Conservation (phyloP, 1,284 basidiomycete species). For the Neolentinus lepideus region DNA sequence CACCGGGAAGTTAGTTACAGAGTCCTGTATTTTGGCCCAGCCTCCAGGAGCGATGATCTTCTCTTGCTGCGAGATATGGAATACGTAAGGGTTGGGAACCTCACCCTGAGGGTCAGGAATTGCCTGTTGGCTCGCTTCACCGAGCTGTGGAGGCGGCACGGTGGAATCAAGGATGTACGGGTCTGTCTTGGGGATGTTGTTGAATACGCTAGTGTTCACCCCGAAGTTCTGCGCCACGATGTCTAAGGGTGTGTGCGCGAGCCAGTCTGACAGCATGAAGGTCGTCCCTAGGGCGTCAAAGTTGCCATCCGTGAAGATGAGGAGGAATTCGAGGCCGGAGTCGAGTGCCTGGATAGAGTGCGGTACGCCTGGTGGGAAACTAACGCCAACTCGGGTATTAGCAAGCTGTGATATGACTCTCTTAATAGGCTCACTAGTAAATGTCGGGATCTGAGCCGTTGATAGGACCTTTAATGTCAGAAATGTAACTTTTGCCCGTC, state of each 20-base stretch:
- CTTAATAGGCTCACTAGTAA: conserved; percentile 15
- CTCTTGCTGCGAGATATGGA: conserved; percentile 17
- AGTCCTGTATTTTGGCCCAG: conserved; percentile 21
- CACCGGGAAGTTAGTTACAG: conserved; percentile 18
- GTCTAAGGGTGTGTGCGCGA: conserved; percentile 20
- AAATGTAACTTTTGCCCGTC: conserved; percentile 16
- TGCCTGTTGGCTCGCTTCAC: conserved; percentile 17
- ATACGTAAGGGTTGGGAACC: conserved; percentile 18
- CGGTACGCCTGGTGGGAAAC: conserved; percentile 19
- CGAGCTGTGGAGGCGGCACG: conserved; percentile 14
- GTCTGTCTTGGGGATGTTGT: conserved; percentile 18
- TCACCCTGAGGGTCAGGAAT: conserved; percentile 19
- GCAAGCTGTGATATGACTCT: neutral
- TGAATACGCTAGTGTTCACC: conserved; percentile 14
- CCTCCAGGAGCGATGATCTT: conserved; percentile 17
- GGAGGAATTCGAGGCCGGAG: conserved; percentile 19
- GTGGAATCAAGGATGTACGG: conserved; percentile 18
- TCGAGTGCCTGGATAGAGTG: conserved; percentile 22
- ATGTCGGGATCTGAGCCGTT: conserved; percentile 19
- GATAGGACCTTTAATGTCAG: conserved; percentile 17
- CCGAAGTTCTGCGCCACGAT: conserved; percentile 21
- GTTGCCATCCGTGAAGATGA: conserved; percentile 22
- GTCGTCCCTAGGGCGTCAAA: conserved; percentile 21
- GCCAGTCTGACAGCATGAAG: conserved; percentile 22
- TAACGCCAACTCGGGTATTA: conserved; percentile 4